Evolutionary conservation across 164 flowering plant species (phyloP).

Genomic region (Nymphaea thermarum): DNA sequence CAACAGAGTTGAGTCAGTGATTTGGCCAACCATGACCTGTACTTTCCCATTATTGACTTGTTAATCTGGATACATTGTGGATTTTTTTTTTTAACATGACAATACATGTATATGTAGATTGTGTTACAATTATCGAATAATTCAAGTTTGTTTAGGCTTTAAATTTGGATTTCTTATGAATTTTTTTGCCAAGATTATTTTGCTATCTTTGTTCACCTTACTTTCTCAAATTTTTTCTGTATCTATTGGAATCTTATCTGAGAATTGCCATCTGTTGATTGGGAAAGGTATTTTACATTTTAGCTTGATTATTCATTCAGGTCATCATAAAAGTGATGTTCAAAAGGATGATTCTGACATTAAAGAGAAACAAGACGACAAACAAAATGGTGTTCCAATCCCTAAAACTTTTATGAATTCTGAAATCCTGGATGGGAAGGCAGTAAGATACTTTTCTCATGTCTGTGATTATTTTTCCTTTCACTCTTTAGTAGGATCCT

Average conservation of each 20-base stretch:
- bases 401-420: constrained; percentile 47
- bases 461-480: background rate
- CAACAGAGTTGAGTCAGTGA: no score
- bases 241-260: background rate
- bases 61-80: no score
- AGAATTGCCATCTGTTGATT: background rate
- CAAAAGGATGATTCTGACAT: constrained; percentile 21
- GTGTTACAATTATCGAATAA: no score
- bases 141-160: background rate
- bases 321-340: constrained; percentile 12
- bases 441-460: constrained; percentile 22
- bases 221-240: background rate
- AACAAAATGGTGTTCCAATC: constrained; percentile 15
- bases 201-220: background rate
- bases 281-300: background rate
- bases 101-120: no score
- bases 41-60: no score
- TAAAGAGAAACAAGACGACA: constrained; percentile 18
- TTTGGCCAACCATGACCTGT: no score
- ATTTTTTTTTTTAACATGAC: no score
- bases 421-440: constrained; percentile 56
- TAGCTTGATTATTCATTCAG: constrained; percentile 7
- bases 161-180: background rate
- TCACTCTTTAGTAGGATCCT: background rate
- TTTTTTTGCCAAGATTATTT: no score